phyloP scores from a whole-genome alignment of 2,329 filamentous ascomycete genomes.

The Colletotrichum gigasporum region DNA sequence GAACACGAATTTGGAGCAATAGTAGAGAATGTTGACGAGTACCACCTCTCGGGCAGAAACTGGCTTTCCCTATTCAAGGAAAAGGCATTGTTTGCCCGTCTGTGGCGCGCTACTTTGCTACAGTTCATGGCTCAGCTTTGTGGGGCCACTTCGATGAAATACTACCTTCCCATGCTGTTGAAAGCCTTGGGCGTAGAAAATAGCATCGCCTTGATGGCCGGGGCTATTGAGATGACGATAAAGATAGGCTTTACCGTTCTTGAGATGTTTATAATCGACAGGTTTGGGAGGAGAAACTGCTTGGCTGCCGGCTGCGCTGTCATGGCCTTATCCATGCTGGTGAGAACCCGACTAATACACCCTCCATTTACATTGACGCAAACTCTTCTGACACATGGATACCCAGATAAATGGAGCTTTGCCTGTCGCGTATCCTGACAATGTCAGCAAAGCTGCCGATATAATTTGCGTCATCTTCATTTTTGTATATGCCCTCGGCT shows the following conservation, averaged over 20 bases:
- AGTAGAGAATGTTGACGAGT: conserved; percentile 50
- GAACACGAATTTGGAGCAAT: conserved; percentile 57
- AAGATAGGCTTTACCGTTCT: conserved; percentile 66
- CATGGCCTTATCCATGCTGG: conserved; percentile 64
- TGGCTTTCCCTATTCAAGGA: conserved; percentile 61
- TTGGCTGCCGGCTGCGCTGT: conserved; percentile 58
- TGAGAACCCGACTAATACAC: conserved; percentile 39
- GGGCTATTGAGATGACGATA: conserved; percentile 65
- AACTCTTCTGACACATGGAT: too few relatives aligned
- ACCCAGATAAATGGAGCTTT: conserved; percentile 63
- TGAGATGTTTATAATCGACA: conserved; percentile 67
- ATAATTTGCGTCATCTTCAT: conserved; percentile 63
- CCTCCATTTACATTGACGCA: too few relatives aligned
- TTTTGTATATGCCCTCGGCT: conserved; percentile 67
- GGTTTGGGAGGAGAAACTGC: conserved; percentile 57
- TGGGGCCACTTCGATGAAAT: conserved; percentile 68
- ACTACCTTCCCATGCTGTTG: conserved; percentile 66
- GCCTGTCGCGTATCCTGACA: conserved; percentile 60
- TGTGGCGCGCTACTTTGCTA: conserved; percentile 65
- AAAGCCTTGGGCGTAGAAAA: conserved; percentile 58
- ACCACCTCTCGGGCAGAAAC: conserved; percentile 44
- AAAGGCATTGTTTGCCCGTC: conserved; percentile 55
- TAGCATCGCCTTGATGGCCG: conserved; percentile 59
- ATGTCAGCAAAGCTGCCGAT: conserved; percentile 57
- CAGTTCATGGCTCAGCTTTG: conserved; percentile 71